phyloP scores from a whole-genome alignment of 495 filamentous ascomycete genomes.

The Entonaema liquescens region DNA sequence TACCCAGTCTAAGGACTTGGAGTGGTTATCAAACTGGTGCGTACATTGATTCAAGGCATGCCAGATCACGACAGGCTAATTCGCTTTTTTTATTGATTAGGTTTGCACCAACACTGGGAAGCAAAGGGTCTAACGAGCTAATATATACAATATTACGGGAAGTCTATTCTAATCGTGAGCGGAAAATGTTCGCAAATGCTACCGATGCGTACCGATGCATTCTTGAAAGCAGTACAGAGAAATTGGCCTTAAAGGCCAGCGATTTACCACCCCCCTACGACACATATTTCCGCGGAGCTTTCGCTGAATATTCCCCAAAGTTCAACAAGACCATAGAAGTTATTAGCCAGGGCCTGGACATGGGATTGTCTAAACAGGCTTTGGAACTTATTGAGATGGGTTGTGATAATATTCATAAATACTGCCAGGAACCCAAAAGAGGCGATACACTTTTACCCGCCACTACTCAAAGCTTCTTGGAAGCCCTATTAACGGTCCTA shows the following conservation, averaged over 20 bases:
- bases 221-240: conserved; percentile 3
- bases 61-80: conserved; percentile 10
- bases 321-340: background rate
- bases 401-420: conserved; percentile 10
- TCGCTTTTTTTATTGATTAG: background rate
- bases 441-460: background rate
- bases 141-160: conserved; percentile 8
- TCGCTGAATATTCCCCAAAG: background rate
- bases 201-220: conserved; percentile 7
- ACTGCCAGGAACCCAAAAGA: background rate
- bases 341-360: conserved; percentile 5
- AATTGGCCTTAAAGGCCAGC: conserved; percentile 5
- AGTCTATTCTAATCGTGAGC: background rate
- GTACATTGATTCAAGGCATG: background rate
- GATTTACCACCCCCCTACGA: background rate
- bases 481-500: background rate
- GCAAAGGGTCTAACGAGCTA: background rate
- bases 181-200: background rate
- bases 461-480: background rate
- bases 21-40: conserved; percentile 11
- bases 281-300: background rate
- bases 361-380: conserved; percentile 2
- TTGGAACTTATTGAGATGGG: conserved; percentile 6
- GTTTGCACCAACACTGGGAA: background rate
- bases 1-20: background rate